Conservation (phyloP, 345 rosid genomes). For the Acer campestre region DNA sequence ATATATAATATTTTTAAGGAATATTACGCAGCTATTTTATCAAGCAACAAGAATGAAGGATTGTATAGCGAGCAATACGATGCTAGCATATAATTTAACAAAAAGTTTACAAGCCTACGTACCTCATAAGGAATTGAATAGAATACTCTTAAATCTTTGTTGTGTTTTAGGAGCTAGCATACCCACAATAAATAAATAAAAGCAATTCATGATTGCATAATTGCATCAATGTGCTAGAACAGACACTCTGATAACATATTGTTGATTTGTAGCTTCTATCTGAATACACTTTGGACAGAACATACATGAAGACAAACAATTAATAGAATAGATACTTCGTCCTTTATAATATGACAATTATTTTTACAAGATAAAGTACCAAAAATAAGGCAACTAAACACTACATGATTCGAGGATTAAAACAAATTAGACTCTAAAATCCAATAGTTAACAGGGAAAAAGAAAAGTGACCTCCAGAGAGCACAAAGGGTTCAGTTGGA, state of each 20-base stretch:
- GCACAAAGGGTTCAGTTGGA: constrained; percentile 60
- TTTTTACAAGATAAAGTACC: neutral
- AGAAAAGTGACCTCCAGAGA: constrained; percentile 55
- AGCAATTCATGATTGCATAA: neutral
- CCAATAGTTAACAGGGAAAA: neutral
- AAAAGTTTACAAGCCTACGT: neutral
- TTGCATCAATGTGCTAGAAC: neutral
- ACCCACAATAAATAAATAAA: too few species aligned
- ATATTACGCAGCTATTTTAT: neutral
- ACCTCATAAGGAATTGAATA: too few species aligned
- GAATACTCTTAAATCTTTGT: neutral
- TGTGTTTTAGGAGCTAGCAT: neutral
- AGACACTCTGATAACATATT: neutral
- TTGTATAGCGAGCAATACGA: neutral
- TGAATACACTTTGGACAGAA: neutral
- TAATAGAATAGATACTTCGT: too few species aligned
- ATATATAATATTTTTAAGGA: neutral
- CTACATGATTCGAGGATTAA: neutral
- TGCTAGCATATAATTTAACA: neutral
- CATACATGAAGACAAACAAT: neutral
- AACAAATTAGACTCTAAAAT: neutral
- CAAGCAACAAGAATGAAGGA: neutral
- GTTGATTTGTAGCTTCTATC: too few species aligned
- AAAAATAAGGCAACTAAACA: neutral
- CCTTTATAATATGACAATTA: neutral